Evolutionary conservation across 805 yeast genomes (phyloP).

Genomic region (Candida piceae): DNA sequence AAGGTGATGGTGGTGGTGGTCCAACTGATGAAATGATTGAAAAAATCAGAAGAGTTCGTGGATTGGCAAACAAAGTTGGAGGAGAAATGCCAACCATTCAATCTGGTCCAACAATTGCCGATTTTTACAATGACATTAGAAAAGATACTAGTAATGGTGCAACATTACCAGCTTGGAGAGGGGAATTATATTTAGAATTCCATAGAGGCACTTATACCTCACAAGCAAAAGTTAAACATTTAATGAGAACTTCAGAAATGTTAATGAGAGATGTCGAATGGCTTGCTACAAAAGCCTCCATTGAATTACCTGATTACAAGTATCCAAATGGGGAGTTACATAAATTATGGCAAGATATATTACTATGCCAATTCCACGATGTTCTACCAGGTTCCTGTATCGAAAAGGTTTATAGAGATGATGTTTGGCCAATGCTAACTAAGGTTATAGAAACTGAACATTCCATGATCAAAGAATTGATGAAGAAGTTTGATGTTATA

Average conservation of each 20-base stretch:
- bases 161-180: slow-evolving; percentile 80
- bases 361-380: slow-evolving; percentile 93
- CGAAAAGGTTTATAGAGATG: slow-evolving; percentile 86
- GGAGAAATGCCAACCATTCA: slow-evolving; percentile 72
- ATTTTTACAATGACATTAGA: slow-evolving; percentile 66
- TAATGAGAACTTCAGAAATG: slow-evolving; percentile 72
- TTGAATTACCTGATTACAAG: slow-evolving; percentile 43
- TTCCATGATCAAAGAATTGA: slow-evolving; percentile 46
- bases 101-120: slow-evolving; percentile 72
- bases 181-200: slow-evolving; percentile 90
- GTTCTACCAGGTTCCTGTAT: slow-evolving; percentile 97
- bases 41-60: slow-evolving; percentile 86
- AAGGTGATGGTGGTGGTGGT: slow-evolving; percentile 99
- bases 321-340: slow-evolving; percentile 72
- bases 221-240: slow-evolving; percentile 79
- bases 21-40: slow-evolving; percentile 93
- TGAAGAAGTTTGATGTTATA: slow-evolving; percentile 9
- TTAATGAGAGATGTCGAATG: slow-evolving; percentile 82
- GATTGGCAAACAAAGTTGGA: slow-evolving; percentile 75
- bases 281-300: slow-evolving; percentile 71
- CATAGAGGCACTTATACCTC: slow-evolving; percentile 97
- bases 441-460: slow-evolving; percentile 50
- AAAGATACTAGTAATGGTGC: slow-evolving; percentile 59
- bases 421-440: slow-evolving; percentile 74
- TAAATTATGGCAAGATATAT: slow-evolving; percentile 79